Evolutionary conservation across 1,284 basidiomycete genomes (phyloP).

Genomic region (Trametes versicolor): DNA sequence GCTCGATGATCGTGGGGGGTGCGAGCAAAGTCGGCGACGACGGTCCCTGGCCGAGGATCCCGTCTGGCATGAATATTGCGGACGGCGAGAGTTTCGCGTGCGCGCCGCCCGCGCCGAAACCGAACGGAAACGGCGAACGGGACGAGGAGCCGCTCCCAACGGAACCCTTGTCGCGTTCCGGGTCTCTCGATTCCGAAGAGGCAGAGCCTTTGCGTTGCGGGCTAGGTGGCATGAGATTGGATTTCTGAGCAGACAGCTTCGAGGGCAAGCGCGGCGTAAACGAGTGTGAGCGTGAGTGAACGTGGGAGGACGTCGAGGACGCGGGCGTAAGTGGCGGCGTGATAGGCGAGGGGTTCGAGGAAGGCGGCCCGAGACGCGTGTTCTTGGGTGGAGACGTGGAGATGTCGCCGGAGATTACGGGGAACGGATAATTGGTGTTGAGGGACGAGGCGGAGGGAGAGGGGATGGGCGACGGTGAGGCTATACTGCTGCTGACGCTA

Average conservation of each 20-base stretch:
- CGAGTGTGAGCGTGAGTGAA: slow-evolving; percentile 69
- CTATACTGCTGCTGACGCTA: slow-evolving; percentile 47
- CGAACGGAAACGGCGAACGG: slow-evolving; percentile 48
- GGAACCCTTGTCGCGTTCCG: slow-evolving; percentile 43
- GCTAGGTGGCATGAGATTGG: slow-evolving; percentile 52
- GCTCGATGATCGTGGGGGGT: slow-evolving; percentile 61
- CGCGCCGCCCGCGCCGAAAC: slow-evolving; percentile 38
- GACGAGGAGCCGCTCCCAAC: slow-evolving; percentile 34
- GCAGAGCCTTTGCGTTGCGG: slow-evolving; percentile 65
- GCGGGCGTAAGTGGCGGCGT: slow-evolving; percentile 39
- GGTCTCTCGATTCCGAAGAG: slow-evolving; percentile 47
- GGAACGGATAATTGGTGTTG: slow-evolving; percentile 56
- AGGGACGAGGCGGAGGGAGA: slow-evolving; percentile 35
- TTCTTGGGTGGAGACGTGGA: slow-evolving; percentile 41
- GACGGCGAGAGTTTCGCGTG: slow-evolving; percentile 32
- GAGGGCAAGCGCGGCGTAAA: slow-evolving; percentile 78
- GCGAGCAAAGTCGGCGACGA: slow-evolving; percentile 54
- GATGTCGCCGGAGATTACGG: slow-evolving; percentile 45
- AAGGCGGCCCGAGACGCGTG: slow-evolving; percentile 37
- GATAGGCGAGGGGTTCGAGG: slow-evolving; percentile 39
- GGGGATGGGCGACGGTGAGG: slow-evolving; percentile 47
- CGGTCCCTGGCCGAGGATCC: slow-evolving; percentile 36
- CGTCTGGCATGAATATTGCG: slow-evolving; percentile 28
- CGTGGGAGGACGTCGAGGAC: slow-evolving; percentile 43
- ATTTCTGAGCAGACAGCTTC: slow-evolving; percentile 64